Base-by-base conservation (phyloP, 1,284 basidiomycete genomes). In the Fistulinella cinereoalba region DNA sequence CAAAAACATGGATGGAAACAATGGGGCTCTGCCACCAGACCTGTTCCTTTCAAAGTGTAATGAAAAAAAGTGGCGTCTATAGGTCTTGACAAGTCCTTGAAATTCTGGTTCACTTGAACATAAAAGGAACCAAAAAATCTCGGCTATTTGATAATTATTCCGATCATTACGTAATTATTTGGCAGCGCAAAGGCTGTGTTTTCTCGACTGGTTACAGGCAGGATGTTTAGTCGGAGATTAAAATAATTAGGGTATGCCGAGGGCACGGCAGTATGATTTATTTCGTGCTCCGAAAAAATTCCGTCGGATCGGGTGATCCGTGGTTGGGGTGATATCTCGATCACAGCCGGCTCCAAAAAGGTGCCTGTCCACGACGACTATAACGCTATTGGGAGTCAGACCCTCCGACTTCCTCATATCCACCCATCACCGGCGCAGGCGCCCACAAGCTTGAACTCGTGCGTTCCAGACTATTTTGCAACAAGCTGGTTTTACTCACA, bases 241-340 rank as follows among this genome's bases (percentile, higher is more conserved):
- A 33, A 7, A 9, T 10, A 33, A 18, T 9, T 19, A 7, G 2
- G 2, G 3, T 34, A 12, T 34, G 32, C 32, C 32, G 32, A 21
- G 31, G 7, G 13, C 28, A 10, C 16, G 18, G 32, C 32, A 34
- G 18, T 8, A 13, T 12, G n/a, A 3, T 9, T n/a, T 28, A 8
- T 40, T 39, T 42, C 13, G 3, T 27, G 7, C 32, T 34, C 52
- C 52, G 52, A 10, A 56, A 37, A 28, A 54, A 25, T 32, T n/a
- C 12, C 13, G 24, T 18, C 32, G 34, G 47, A 56, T 31, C 27
- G 7, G 3, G 19, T 37, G 10, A 32, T 37, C 21, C 25, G 16
- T 40, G 46, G 51, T 43, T 54, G 54, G 40, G 55, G 44, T 56
- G 48, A 33, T 19, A 22, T 34, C 27, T 41, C 32, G 16, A 49